Evolutionary conservation across 768 basidiomycete genomes (phyloP), one percentile per base, ranked within the genome.

Genomic region (Termitomyces sp.): DNA sequence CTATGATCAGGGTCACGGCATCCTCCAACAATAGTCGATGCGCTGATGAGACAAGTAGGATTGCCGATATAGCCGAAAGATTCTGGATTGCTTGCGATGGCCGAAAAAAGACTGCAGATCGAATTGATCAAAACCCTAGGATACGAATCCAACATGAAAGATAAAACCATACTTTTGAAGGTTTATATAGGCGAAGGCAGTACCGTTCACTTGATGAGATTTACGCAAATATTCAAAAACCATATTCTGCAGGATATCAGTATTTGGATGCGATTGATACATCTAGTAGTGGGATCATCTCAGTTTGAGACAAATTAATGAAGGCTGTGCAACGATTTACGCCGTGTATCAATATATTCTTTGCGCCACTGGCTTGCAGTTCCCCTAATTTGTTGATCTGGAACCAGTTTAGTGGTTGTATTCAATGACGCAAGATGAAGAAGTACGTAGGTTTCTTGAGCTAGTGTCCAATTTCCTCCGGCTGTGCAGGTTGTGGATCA

Each of bases 311-410:
- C 50, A 41, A 29, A 24, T 7, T 18, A 3, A 2, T 1, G n/a
- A 20, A 28, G 13, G 26, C 1, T 28, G 26, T 29, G 18, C 37
- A 52, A 18, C 24, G 15, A 39, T 62, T 22, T 42, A 69, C 70
- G 39, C 69, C 66, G 45, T 72, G 70, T n/a, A 72, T 66, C 8
- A 70, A 52, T 45, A 72, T 67, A 54, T 72, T 72, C 44, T 60
- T 60, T 5, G 69, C 70, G 9, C 70, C 70, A 48, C 45, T 48
- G n/a, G 61, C 68, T 57, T 72, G 70, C 9, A 72, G 65, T 31
- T 70, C 62, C 15, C 64, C 68, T 5, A 72, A 62, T 54, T 68
- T 69, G 5, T 60, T 55, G 5, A 67, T 39, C 70, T 70, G 20
- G 20, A 20, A 7, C 24, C 28, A n/a, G 34, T 31, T 51, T 26